These are phyloP conservation scores for Lepidium sativum DNA, from an alignment of 345 rosid genomes.

Conservation along the genomic window DNA sequence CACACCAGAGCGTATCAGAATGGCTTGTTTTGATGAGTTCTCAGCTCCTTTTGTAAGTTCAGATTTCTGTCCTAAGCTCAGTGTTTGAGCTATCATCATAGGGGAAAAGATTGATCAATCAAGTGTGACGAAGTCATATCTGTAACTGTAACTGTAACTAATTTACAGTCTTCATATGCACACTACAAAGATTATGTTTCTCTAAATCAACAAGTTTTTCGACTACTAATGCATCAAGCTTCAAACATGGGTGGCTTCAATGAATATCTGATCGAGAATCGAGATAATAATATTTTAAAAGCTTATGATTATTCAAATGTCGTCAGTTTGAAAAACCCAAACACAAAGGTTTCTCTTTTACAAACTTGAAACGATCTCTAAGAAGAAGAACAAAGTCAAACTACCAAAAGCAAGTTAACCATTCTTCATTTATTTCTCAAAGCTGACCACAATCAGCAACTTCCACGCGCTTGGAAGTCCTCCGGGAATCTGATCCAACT, in stretches of 20 bases:
- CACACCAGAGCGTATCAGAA: constrained; percentile 86
- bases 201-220: not conserved
- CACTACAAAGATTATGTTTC: constrained; percentile 2
- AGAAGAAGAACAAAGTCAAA: not conserved
- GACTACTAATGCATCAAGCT: not conserved
- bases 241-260: constrained; percentile 35
- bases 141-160: constrained; percentile 13
- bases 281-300: not conserved
- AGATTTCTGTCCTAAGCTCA: constrained; percentile 65
- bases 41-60: constrained; percentile 42
- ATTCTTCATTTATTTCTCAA: constrained; percentile 8
- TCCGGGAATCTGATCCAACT: constrained; percentile 42
- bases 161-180: constrained; percentile 2
- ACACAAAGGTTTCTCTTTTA: not conserved
- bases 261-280: too few relatives aligned
- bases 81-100: constrained; percentile 37
- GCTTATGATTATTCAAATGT: not conserved
- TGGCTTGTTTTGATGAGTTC: constrained; percentile 88
- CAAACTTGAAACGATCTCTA: not conserved
- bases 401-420: not conserved
- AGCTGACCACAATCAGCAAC: constrained; percentile 51
- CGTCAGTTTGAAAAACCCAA: not conserved
- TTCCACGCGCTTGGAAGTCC: constrained; percentile 30
- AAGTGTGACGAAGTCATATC: not conserved
- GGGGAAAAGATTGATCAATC: not conserved